Base-by-base conservation (phyloP, 345 rosid species). In the Linum usitatissimum region DNA sequence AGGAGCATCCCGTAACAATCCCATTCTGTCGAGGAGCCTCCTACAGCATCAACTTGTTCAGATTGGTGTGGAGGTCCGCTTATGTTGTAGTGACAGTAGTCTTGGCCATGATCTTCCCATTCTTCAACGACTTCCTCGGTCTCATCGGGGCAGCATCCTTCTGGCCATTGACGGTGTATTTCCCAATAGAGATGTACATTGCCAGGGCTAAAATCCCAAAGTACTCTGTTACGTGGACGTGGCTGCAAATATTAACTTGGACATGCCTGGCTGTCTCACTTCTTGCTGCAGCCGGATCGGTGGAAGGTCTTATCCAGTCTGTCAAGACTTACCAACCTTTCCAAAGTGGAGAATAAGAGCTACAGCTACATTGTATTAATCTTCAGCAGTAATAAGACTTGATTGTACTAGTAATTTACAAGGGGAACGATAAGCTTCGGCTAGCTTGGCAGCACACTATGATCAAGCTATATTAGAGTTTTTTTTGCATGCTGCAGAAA, bases 151-250 rank as follows among this genome's bases (percentile, higher is more conserved):
- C 96, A 1, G 74, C 74, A 1, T 73, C 82, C 1, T 92, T 92
- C 67, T 92, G 95, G 91, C 96, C 98, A 2, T 68, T 92, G 40
- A 83, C 98, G 0, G 96, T 92, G 10, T 86, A 85, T 67, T 89
- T 92, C 34, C 98, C 98, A 0, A 69, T 87, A 28, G 86, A 88
- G 73, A 89, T 92, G 93, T 79, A 87, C 82, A 87, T 92, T 3
- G 83, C 82, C 0, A 73, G 84, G 42, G 9, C 79, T 4, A 81
- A 78, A 58, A 62, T 84, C 18, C 68, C 53, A 38, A 85, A 71
- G 75, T 87, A 59, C 69, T 85, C 93, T 0, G 55, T 59, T 49
- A 81, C 75, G 34, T 92, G 98, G 98, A 71, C 65, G 14, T 85
- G 88, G 74, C 64, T 92, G 78, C 73, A 84, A 64, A 70, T 84